These are phyloP conservation scores for Holtermannia corniformis DNA, from an alignment of 768 basidiomycete species.

Conservation along the genomic window DNA sequence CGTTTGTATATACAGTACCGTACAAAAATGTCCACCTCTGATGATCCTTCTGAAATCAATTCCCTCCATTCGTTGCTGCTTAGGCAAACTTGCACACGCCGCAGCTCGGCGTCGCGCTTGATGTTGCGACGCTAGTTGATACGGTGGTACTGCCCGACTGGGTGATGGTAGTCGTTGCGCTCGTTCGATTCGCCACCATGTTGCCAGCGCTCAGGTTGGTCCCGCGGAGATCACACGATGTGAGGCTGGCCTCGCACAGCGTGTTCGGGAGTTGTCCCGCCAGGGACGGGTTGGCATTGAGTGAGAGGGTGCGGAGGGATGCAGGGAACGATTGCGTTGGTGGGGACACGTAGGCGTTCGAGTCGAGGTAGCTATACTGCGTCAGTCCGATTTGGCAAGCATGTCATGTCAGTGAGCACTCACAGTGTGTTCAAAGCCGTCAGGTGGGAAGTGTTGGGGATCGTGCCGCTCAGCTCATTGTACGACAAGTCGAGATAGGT, in stretches of 20 bases:
- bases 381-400: neutral
- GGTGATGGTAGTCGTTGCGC: constrained; percentile 4
- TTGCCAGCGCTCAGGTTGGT: constrained; percentile 15
- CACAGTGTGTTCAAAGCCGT: constrained; percentile 30
- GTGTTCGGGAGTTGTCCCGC: constrained; percentile 24
- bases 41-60: too few relatives aligned
- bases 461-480: constrained; percentile 30
- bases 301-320: constrained; percentile 25
- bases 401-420: constrained; percentile 4
- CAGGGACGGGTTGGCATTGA: constrained; percentile 34
- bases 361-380: constrained; percentile 24
- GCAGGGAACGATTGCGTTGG: constrained; percentile 30
- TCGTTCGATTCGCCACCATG: neutral
- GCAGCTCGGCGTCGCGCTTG: constrained; percentile 3
- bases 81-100: constrained; percentile 12
- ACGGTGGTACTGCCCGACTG: neutral
- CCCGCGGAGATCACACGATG: constrained; percentile 33
- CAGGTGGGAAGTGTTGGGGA: constrained; percentile 24
- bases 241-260: constrained; percentile 22
- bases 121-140: neutral
- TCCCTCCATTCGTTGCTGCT: too few relatives aligned
- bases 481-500: constrained; percentile 41
- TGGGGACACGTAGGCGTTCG: constrained; percentile 28
- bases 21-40: too few relatives aligned
- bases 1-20: too few relatives aligned